Evolutionary conservation across 2,329 filamentous ascomycete genomes (phyloP).

Genomic region (Phyllosticta ampelicida): DNA sequence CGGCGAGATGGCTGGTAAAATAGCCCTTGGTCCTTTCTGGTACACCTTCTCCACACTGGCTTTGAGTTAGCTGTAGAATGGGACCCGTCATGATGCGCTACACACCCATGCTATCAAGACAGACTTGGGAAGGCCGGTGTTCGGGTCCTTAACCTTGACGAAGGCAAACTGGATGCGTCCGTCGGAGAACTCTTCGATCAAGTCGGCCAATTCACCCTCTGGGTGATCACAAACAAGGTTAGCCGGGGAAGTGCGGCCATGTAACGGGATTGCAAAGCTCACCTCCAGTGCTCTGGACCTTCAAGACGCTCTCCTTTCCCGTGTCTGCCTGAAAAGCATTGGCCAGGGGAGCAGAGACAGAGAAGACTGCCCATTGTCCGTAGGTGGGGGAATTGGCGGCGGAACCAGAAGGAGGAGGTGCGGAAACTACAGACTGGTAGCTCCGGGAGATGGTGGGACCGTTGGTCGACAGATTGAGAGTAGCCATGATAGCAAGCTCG

Average conservation of each 20-base stretch:
- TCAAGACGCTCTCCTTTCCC: slow-evolving; percentile 87
- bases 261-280: slow-evolving; percentile 12
- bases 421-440: slow-evolving; percentile 57
- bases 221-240: slow-evolving; percentile 13
- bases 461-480: slow-evolving; percentile 46
- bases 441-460: slow-evolving; percentile 43
- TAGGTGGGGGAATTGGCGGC: slow-evolving; percentile 64
- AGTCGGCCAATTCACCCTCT: slow-evolving; percentile 85
- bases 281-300: slow-evolving; percentile 89
- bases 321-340: slow-evolving; percentile 83
- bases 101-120: slow-evolving; percentile 80
- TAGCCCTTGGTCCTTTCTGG: slow-evolving; percentile 98
- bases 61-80: slow-evolving; percentile 4
- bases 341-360: slow-evolving; percentile 80
- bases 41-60: slow-evolving; percentile 85
- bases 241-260: slow-evolving; percentile 14
- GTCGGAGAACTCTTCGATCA: slow-evolving; percentile 94
- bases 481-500: slow-evolving; percentile 55
- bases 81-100: not conserved
- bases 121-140: slow-evolving; percentile 78
- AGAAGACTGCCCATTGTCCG: slow-evolving; percentile 88
- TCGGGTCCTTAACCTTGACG: slow-evolving; percentile 91
- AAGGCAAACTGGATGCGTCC: slow-evolving; percentile 95
- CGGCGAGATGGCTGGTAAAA: slow-evolving; percentile 86
- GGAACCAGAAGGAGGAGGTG: slow-evolving; percentile 44